Evolutionary conservation across 371 early-diverging fungal genomes (phyloP).

Genomic region (Dinochytrium kinnereticum): DNA sequence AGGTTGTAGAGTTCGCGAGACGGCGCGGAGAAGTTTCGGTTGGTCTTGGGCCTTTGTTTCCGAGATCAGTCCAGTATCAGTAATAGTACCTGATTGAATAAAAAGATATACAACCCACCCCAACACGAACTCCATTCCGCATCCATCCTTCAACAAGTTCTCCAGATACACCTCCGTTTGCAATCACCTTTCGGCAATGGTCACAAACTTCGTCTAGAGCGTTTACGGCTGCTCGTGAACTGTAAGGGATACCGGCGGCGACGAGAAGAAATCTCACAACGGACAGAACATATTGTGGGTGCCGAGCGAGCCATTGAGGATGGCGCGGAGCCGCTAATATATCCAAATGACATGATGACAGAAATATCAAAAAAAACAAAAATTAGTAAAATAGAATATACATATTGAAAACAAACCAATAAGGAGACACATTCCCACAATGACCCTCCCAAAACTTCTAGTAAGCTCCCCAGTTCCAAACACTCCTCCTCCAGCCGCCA

Average conservation of each 20-base stretch:
- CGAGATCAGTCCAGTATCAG: no score
- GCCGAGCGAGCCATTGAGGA: conserved; percentile 29
- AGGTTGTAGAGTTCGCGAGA: conserved; percentile 28
- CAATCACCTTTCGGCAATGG: conserved; percentile 14
- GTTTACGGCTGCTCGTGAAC: conserved; percentile 19
- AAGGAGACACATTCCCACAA: neutral
- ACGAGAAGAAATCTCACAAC: conserved; percentile 26
- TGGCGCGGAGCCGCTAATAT: neutral
- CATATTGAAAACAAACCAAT: no score
- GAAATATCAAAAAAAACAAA: no score
- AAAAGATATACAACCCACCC: neutral
- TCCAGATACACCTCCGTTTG: conserved; percentile 14
- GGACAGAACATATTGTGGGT: conserved; percentile 22
- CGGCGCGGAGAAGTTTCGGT: conserved; percentile 26
- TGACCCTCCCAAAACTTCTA: neutral
- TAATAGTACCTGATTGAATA: neutral
- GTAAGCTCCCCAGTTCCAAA: neutral
- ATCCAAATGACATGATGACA: no score
- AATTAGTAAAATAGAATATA: no score
- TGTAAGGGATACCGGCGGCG: neutral
- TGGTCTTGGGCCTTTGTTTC: conserved; percentile 19
- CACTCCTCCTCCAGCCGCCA: neutral
- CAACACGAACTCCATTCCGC: neutral
- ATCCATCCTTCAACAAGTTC: conserved; percentile 37
- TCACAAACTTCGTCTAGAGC: conserved; percentile 25